Evolutionary conservation across 768 basidiomycete species (phyloP), one percentile per base, ranked within the genome.

Genomic region (Nevesoporus exiguus): DNA sequence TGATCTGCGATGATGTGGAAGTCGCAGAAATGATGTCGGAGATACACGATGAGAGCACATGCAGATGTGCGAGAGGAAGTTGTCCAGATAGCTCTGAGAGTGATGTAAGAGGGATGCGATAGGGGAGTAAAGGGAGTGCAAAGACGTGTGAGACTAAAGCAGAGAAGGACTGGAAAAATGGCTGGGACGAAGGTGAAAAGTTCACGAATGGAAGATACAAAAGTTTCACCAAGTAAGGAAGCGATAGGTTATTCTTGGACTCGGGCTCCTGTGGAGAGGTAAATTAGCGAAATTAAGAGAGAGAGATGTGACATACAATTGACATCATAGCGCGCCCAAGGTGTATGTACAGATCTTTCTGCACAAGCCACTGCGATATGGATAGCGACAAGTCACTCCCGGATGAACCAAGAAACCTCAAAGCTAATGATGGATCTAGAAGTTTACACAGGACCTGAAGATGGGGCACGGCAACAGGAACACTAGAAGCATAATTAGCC

Each of bases 111-210:
- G 82, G 87, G 43, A 88, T 74, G 8, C 83, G 86, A 68, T 90
- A 87, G 1, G 91, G 92, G 0, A 98, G 77, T 0, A 92, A 72
- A 0, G 90, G 88, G 41, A 95, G 75, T 1, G 85, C 79, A 53
- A 96, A 75, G 51, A 95, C 81, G 55, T 74, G 69, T 15, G 73
- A 64, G 49, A 89, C 59, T 27, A 88, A 61, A 17, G 68, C 63
- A 29, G 69, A 58, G 15, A 86, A 62, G 40, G 75, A 67, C 55
- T 56, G 60, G 7, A 67, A 25, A 43, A 63, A 66, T 15, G 33
- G 24, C 27, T 58, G 57, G 11, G 64, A 70, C 22, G 76, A 79
- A 40, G 66, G 80, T 7, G 61, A 19, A 30, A 63, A 27, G 27
- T 50, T 54, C 8, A 33, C 34, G 24, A 70, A 51, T 1, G 69